Conservation (phyloP, 1,284 basidiomycete species). For the Malassezia obtusa region DNA sequence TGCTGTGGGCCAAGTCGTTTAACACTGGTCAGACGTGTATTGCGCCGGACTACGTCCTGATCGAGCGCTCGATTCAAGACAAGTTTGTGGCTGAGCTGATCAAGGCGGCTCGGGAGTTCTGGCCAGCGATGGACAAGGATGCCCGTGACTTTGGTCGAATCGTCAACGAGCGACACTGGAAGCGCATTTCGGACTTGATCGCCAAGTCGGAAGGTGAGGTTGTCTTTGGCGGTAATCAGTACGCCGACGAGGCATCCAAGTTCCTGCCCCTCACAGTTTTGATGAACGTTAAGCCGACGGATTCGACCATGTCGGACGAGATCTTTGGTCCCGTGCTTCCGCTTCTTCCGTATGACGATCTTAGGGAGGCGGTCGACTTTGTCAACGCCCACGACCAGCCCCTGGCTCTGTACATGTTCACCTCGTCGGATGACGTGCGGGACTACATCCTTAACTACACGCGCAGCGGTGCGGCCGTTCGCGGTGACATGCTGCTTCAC, state of each 20-base stretch:
- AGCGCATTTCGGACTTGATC: constrained; percentile 59
- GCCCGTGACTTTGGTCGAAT: constrained; percentile 54
- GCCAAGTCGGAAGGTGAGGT: constrained; percentile 63
- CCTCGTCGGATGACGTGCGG: constrained; percentile 57
- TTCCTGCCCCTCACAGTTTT: constrained; percentile 62
- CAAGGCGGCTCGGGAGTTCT: constrained; percentile 51
- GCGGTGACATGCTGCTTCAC: constrained; percentile 41
- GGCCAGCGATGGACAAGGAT: constrained; percentile 47
- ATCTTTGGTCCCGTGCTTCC: constrained; percentile 68
- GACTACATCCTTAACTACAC: constrained; percentile 51
- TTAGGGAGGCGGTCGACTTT: constrained; percentile 38
- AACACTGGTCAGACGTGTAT: constrained; percentile 58
- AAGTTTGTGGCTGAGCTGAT: constrained; percentile 58
- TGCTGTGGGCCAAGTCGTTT: constrained; percentile 69
- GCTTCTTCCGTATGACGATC: constrained; percentile 60
- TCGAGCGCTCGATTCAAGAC: constrained; percentile 59
- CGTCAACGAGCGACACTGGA: constrained; percentile 55
- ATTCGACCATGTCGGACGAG: constrained; percentile 58
- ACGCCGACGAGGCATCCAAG: constrained; percentile 55
- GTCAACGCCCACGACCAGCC: constrained; percentile 58
- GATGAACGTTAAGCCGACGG: constrained; percentile 57
- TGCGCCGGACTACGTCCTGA: constrained; percentile 64
- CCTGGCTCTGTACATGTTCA: constrained; percentile 67
- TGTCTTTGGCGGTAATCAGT: constrained; percentile 58
- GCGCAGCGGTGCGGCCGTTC: constrained; percentile 25